Evolutionary conservation across 2,329 filamentous ascomycete genomes (phyloP).

Genomic region (Hypoxylon sp.): DNA sequence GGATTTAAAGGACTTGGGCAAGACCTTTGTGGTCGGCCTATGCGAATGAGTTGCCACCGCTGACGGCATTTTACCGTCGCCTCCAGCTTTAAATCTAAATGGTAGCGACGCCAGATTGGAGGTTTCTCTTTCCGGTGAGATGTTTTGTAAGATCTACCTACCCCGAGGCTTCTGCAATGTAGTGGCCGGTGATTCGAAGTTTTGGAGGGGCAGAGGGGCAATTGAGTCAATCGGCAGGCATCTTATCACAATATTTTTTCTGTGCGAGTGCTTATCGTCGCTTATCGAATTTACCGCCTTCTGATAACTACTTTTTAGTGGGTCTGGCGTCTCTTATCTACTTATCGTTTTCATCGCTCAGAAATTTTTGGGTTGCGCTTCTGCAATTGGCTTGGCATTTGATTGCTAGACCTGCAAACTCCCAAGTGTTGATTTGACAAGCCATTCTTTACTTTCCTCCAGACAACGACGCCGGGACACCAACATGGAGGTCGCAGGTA

Average conservation of each 20-base stretch:
- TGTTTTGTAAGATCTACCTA: slow-evolving; percentile 10
- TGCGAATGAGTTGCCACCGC: slow-evolving; percentile 83
- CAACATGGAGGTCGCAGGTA: slow-evolving; percentile 50
- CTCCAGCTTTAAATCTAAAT: slow-evolving; percentile 89
- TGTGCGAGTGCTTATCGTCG: slow-evolving; percentile 35
- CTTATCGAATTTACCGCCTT: slow-evolving; percentile 24
- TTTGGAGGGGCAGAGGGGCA: slow-evolving; percentile 46
- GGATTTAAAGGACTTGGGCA: slow-evolving; percentile 93
- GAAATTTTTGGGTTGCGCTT: slow-evolving; percentile 43
- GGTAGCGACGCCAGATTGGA: slow-evolving; percentile 79
- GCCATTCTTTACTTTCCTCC: background rate
- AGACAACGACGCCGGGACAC: background rate
- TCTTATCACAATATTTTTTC: slow-evolving; percentile 42
- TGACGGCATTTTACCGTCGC: slow-evolving; percentile 81
- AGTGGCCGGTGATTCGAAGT: slow-evolving; percentile 15
- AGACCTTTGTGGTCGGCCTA: slow-evolving; percentile 89
- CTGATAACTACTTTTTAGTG: slow-evolving; percentile 43
- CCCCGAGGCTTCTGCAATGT: slow-evolving; percentile 5
- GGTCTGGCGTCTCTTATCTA: slow-evolving; percentile 33
- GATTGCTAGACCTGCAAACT: slow-evolving; percentile 10
- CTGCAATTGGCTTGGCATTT: slow-evolving; percentile 36
- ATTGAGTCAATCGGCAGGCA: slow-evolving; percentile 22
- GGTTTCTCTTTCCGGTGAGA: slow-evolving; percentile 6
- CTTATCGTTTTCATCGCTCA: slow-evolving; percentile 19
- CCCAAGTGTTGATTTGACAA: slow-evolving; percentile 2